phyloP scores from a whole-genome alignment of 2,329 filamentous ascomycete genomes.

The Scolecobasidium constrictum region DNA sequence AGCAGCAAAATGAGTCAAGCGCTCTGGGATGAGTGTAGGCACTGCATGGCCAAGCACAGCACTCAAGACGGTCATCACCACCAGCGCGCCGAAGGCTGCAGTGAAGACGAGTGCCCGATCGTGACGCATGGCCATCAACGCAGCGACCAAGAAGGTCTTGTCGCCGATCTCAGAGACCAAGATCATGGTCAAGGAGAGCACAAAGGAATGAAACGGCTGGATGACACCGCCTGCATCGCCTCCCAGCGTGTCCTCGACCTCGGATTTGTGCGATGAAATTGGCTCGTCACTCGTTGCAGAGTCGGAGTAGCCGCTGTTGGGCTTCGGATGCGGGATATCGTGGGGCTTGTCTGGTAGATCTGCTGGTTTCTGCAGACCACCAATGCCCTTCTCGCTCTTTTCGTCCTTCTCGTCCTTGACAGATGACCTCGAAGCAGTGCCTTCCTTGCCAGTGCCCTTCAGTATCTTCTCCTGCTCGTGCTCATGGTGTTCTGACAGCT shows the following conservation, averaged over 20 bases:
- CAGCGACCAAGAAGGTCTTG: conserved; percentile 96
- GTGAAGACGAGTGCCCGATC: conserved; percentile 87
- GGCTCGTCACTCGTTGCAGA: conserved; percentile 23
- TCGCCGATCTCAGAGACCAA: conserved; percentile 93
- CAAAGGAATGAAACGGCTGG: conserved; percentile 74
- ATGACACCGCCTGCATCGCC: conserved; percentile 48
- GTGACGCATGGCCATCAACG: conserved; percentile 98
- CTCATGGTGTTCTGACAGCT: conserved; percentile 13
- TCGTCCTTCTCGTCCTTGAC: conserved; percentile 18
- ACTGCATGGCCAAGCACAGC: conserved; percentile 88
- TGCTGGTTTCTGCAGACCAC: conserved; percentile 59
- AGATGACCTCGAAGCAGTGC: conserved; percentile 7
- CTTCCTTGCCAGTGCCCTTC: conserved; percentile 13
- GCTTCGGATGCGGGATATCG: conserved; percentile 61
- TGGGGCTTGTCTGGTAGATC: conserved; percentile 71
- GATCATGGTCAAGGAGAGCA: conserved; percentile 95
- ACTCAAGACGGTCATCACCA: conserved; percentile 91
- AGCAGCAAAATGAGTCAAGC: conserved; percentile 81
- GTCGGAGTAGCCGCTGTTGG: conserved; percentile 49
- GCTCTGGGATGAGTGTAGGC: conserved; percentile 78
- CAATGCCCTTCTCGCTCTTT: conserved; percentile 24
- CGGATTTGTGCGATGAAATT: conserved; percentile 15
- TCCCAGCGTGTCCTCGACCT: conserved; percentile 31
- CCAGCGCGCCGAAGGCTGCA: conserved; percentile 81
- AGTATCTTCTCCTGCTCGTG: conserved; percentile 18